Base-by-base conservation (phyloP, 1,284 basidiomycete genomes). In the Moesziomyces sp. region DNA sequence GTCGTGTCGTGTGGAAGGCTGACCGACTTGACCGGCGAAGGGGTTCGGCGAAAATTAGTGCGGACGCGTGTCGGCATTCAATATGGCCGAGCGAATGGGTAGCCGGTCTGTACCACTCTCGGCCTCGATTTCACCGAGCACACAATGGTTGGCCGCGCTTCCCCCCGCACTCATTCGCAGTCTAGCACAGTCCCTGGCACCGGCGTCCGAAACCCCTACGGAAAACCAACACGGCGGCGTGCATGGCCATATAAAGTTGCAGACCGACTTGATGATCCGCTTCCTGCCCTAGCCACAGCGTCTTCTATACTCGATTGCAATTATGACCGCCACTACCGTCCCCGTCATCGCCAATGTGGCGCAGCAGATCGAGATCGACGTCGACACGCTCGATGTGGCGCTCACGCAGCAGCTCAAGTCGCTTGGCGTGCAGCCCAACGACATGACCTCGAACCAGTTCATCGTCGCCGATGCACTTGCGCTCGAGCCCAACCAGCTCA, bases 361-460 rank as follows among this genome's bases (percentile, higher is more conserved):
- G 7, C 40, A 48, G 42, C 67, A 70, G 61, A 52, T 70, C 57
- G 67, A 64, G 50, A 70, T 70, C 49, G 60, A 70, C n/a, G 61
- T 70, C 42, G 60, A 60, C 50, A 66, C 63, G 19, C 63, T 66
- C 45, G 63, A 66, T 30, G 46, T 66, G 11, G 34, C 43, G 1
- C 67, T 70, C 53, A 60, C 67, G 1, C 67, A 60, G 52, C 67
- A 70, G 35, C 57, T 70, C 28, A 42, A 45, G 23, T 28, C 60
- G 34, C 53, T 70, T 19, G 60, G 67, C n/a, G 53, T 70, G 9
- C 60, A 70, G 47, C 60, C 67, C 23, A 64, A 63, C 35, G 67
- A 70, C 50, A 70, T 70, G 67, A 70, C 67, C 11, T 70, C 67
- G 42, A 70, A 70, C 53, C 67, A 70, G 53, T 70, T 70, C 38